phyloP scores from a whole-genome alignment of 192 early-diverging fungal species.

The Mortierella antarctica region DNA sequence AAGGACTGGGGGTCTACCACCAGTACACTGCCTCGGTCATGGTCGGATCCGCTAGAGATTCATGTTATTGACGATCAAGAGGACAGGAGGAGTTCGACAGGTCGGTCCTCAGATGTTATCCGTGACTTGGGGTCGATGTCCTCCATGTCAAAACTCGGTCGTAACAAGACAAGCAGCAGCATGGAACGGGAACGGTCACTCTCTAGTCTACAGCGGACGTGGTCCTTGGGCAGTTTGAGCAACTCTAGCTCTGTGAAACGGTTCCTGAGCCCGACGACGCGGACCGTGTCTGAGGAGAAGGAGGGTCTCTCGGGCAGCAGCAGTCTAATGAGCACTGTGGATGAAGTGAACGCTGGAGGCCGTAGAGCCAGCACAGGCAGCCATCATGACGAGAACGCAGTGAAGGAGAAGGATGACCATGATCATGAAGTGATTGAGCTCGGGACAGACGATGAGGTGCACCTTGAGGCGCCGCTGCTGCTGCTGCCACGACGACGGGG shows the following conservation, averaged over 20 bases:
- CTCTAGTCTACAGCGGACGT: slow-evolving; percentile 1
- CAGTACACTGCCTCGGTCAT: neutral
- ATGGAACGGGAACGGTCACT: neutral
- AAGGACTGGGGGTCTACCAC: no score
- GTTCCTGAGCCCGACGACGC: neutral
- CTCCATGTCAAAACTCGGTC: neutral
- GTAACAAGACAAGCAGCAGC: neutral
- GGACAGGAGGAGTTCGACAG: neutral
- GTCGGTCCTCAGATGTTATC: slow-evolving; percentile 23
- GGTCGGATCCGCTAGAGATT: neutral
- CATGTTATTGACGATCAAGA: neutral
- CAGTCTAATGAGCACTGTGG: neutral
- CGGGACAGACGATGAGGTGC: neutral
- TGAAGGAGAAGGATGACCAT: neutral
- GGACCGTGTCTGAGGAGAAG: slow-evolving; percentile 7
- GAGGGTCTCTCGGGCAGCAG: slow-evolving; percentile 6
- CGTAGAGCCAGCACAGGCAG: neutral
- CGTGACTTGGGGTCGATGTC: slow-evolving; percentile 31
- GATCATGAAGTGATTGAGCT: slow-evolving; percentile 10
- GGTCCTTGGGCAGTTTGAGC: slow-evolving; percentile 1
- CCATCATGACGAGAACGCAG: neutral
- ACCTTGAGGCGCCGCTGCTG: neutral
- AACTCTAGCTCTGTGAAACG: slow-evolving; percentile 8
- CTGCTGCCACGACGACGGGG: neutral
- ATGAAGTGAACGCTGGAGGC: neutral